Evolutionary conservation across 202 grass and related monocot genomes (phyloP).

Genomic region (Setaria viridis): DNA sequence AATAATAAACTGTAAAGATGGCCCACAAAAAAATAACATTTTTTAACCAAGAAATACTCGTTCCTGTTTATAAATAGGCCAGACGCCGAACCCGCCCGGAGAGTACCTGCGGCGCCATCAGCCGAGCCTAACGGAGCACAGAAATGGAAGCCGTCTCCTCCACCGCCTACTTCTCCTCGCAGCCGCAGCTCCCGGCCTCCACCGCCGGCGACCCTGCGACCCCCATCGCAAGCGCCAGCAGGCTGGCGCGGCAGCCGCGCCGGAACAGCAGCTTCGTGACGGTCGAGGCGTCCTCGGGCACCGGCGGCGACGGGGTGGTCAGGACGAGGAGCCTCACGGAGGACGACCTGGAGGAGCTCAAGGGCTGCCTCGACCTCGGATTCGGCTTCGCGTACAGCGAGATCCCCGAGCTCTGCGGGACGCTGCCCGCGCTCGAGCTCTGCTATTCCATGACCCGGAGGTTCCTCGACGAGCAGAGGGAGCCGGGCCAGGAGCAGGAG

Average conservation of each 20-base stretch:
- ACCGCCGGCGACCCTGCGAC: neutral
- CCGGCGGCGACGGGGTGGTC: slow-evolving; percentile 29
- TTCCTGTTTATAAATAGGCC: slow-evolving; percentile 49
- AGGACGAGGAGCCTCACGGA: slow-evolving; percentile 79
- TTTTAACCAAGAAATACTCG: slow-evolving; percentile 18
- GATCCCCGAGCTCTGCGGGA: slow-evolving; percentile 79
- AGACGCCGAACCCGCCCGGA: neutral
- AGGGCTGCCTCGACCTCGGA: slow-evolving; percentile 90
- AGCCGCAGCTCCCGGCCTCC: slow-evolving; percentile 50
- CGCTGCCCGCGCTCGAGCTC: slow-evolving; percentile 83
- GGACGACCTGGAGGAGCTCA: slow-evolving; percentile 89
- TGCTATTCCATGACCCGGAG: slow-evolving; percentile 90
- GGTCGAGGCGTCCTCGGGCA: slow-evolving; percentile 60
- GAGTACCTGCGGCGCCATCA: neutral
- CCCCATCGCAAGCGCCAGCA: too few relatives aligned
- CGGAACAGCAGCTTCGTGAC: slow-evolving; percentile 52
- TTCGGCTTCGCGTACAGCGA: slow-evolving; percentile 82
- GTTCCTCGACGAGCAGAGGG: slow-evolving; percentile 73
- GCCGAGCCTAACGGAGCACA: neutral
- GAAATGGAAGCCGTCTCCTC: slow-evolving; percentile 55
- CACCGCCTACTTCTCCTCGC: slow-evolving; percentile 57
- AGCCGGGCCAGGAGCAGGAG: slow-evolving; percentile 12
- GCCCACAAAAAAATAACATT: neutral
- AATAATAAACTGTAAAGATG: neutral
- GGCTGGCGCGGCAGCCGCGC: slow-evolving; percentile 25